These are phyloP conservation scores for Verticillium nonalfalfae DNA, from an alignment of 2,329 filamentous ascomycete species.

Conservation along the genomic window DNA sequence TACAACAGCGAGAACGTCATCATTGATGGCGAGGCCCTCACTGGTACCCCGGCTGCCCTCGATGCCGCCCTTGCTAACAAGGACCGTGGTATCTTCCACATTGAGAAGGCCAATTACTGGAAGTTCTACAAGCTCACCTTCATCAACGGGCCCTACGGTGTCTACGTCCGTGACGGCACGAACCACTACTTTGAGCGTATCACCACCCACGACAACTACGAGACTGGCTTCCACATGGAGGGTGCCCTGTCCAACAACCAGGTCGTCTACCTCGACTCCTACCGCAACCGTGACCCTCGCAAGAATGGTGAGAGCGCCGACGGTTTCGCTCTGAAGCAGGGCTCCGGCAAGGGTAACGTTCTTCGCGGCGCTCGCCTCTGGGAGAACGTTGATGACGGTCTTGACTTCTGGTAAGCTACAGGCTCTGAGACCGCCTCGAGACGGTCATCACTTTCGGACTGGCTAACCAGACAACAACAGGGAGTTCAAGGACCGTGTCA, in stretches of 20 bases:
- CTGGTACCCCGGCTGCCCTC: conserved; percentile 32
- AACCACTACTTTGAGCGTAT: conserved; percentile 29
- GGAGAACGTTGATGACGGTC: conserved; percentile 44
- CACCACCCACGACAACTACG: conserved; percentile 28
- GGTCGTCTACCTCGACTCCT: conserved; percentile 35
- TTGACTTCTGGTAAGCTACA: conserved; percentile 12
- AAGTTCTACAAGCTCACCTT: conserved; percentile 32
- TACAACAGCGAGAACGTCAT: conserved; percentile 36
- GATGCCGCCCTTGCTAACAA: conserved; percentile 28
- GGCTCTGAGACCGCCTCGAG: too few relatives aligned
- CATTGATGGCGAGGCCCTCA: conserved; percentile 35
- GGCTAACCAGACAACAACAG: not conserved
- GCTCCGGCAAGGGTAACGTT: conserved; percentile 36
- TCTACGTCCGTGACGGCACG: conserved; percentile 26
- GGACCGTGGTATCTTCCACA: conserved; percentile 39
- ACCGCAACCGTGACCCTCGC: conserved; percentile 36
- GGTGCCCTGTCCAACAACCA: conserved; percentile 26
- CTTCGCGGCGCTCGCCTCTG: conserved; percentile 37
- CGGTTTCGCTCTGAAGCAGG: conserved; percentile 40
- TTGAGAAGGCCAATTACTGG: conserved; percentile 36
- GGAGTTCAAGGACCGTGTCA: conserved; percentile 26
- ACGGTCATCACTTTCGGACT: too few relatives aligned
- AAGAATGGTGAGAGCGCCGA: conserved; percentile 47
- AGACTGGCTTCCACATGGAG: conserved; percentile 30
- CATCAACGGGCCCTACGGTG: conserved; percentile 29